Evolutionary conservation across 2,329 filamentous ascomycete genomes (phyloP), one percentile per base, ranked within the genome.

Genomic region (Plenodomus lindquistii): DNA sequence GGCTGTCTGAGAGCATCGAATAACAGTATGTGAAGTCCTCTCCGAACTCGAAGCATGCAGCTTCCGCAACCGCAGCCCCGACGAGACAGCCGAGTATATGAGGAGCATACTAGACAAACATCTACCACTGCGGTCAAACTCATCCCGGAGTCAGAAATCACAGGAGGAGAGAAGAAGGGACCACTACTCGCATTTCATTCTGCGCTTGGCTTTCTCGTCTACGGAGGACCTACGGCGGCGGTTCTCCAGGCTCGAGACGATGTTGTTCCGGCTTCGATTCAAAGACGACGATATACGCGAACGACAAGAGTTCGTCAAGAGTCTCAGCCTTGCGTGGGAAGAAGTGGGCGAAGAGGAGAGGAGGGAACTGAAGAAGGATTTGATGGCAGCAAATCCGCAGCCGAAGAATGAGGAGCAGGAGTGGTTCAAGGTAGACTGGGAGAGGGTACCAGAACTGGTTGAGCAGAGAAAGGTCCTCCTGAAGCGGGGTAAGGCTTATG

Each of bases 351-450:
- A 91, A 1, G 86, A 89, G 1, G 94, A 99, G 74, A 91, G 83
- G 81, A 82, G 75, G n/a, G 79, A 81, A 51, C 75, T 91, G 44
- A 78, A 79, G 1, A 76, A 82, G 0, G 81, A 88, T 49, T 73
- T 96, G 42, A 41, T 56, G 19, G 60, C 58, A n/a, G 79, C 81
- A 4, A 83, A 80, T 2, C 76, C 78, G 4, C 62, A 79, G 40
- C 77, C 74, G 57, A 77, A 71, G 50, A 73, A 79, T 5, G 91
- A 96, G 15, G 90, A 96, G 36, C 90, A 94, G 63, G 85, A 79
- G 20, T 99, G 91, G 87, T 96, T 95, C 79, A 97, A 97, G 75
- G 91, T 97, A 1, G 91, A 97, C 65, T 99, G 93, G 91, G 88
- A 91, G 69, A 84, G 86, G 27, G 94, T 99, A 1, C 91, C 93